phyloP scores from a whole-genome alignment of 176 grass and related monocot genomes.

The Bolboschoenus planiculmis region DNA sequence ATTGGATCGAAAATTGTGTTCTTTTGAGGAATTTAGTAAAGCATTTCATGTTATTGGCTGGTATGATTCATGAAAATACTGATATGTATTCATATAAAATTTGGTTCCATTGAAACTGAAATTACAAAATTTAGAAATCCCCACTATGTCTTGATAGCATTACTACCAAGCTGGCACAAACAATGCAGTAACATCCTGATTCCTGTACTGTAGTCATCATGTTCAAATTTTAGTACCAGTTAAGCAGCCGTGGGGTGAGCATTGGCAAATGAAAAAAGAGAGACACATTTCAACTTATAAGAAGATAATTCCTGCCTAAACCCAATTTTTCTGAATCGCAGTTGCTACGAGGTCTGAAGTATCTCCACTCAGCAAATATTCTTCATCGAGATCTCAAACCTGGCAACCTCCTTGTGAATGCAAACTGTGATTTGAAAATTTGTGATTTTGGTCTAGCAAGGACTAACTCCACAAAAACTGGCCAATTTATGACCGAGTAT shows the following conservation, averaged over 20 bases:
- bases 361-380: constrained; percentile 43
- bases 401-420: constrained; percentile 39
- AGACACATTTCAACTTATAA: background rate
- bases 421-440: constrained; percentile 44
- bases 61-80: background rate
- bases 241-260: background rate
- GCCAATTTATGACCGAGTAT: constrained; percentile 40
- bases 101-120: background rate
- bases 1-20: background rate
- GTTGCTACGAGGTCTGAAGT: constrained; percentile 41
- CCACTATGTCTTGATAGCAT: background rate
- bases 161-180: background rate
- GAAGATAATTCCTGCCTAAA: background rate
- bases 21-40: background rate
- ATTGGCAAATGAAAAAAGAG: background rate
- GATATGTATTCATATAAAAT: background rate
- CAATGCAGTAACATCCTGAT: background rate
- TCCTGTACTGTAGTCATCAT: background rate
- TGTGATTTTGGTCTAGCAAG: constrained; percentile 43
- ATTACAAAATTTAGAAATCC: background rate
- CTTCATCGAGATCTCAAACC: constrained; percentile 42
- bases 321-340: background rate
- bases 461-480: constrained; percentile 21
- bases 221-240: background rate
- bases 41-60: background rate